Evolutionary conservation across 371 early-diverging fungal genomes (phyloP), one percentile per base, ranked within the genome.

Genomic region (Conidiobolus coronatus): DNA sequence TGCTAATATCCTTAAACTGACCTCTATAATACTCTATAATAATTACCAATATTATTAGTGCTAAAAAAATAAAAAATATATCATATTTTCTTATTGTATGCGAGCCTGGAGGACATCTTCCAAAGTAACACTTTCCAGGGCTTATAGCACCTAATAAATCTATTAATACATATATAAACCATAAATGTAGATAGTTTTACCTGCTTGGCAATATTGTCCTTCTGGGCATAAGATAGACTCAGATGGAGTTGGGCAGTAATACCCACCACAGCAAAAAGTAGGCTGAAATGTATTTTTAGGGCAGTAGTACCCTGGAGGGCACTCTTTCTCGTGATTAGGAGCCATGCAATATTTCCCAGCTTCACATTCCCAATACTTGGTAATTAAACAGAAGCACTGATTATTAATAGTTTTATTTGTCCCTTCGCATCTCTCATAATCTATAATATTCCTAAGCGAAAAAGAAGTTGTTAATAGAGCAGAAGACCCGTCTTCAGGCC

Each of bases 281-380:
- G 68, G 68, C 45, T 67, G 68, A 18, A 60, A 53, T 5, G 67
- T 60, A 42, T 67, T 63, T 8, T 55, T 40, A 8, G 67, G 67
- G 39, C 64, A 64, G 22, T 55, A 58, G 34, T 62, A 64, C 11
- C 64, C 64, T 20, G 15, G 9, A 1, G 45, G n/a, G 20, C 50
- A 45, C 14, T n/a, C 14, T 17, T 41, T 6, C 15, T 29, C 12
- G n/a, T 43, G 21, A 11, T 29, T 35, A 14, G 46, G 51, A 7
- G 42, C 29, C 39, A 51, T 20, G 15, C 55, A 54, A 40, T 47
- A 54, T 36, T 48, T 8, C 11, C 52, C 45, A 17, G 45, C 21
- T 36, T 24, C 33, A 1, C 45, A 45, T 2, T 24, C 15, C 45
- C 45, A 45, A 11, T 36, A 33, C 12, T 23, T 45, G 7, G 22